phyloP scores from a whole-genome alignment of 2,329 filamentous ascomycete species.

The Thelonectria olida region DNA sequence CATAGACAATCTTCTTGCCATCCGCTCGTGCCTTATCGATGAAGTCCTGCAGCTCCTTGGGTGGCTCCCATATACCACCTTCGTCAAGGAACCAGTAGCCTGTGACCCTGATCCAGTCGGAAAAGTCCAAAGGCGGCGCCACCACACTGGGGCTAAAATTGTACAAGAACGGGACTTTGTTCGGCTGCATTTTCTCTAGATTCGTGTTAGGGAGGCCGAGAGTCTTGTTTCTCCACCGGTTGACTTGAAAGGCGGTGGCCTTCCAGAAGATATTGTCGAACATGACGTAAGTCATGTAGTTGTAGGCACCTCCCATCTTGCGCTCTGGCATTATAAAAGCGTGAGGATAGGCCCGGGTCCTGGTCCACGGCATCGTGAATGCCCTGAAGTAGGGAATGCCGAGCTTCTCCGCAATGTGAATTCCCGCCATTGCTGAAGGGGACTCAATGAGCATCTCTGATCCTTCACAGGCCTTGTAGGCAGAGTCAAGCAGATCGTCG shows the following conservation, averaged over 20 bases:
- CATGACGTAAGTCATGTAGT: conserved; percentile 93
- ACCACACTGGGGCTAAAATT: conserved; percentile 96
- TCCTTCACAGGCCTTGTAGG: conserved; percentile 85
- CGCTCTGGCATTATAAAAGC: conserved; percentile 92
- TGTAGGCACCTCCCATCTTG: conserved; percentile 95
- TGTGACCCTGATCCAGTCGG: conserved; percentile 96
- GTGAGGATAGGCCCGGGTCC: conserved; percentile 94
- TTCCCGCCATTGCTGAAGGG: conserved; percentile 95
- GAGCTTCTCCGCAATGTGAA: conserved; percentile 95
- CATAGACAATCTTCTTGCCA: conserved; percentile 91
- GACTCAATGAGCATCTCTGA: conserved; percentile 94
- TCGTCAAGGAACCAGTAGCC: conserved; percentile 99
- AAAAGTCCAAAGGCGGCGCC: conserved; percentile 92
- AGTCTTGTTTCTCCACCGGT: conserved; percentile 86
- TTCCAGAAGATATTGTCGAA: conserved; percentile 99
- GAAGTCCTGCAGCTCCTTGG: conserved; percentile 79
- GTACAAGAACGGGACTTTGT: conserved; percentile 98
- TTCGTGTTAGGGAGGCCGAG: conserved; percentile 83
- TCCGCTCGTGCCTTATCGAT: conserved; percentile 85
- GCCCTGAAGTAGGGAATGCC: conserved; percentile 95
- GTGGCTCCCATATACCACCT: conserved; percentile 73
- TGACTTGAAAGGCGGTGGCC: conserved; percentile 88
- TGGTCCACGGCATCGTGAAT: conserved; percentile 99
- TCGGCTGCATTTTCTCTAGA: conserved; percentile 90
- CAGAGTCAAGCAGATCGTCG: conserved; percentile 83